These are phyloP conservation scores for Chlorella sp. DNA, from an alignment of 139 green algal species.

Conservation along the genomic window DNA sequence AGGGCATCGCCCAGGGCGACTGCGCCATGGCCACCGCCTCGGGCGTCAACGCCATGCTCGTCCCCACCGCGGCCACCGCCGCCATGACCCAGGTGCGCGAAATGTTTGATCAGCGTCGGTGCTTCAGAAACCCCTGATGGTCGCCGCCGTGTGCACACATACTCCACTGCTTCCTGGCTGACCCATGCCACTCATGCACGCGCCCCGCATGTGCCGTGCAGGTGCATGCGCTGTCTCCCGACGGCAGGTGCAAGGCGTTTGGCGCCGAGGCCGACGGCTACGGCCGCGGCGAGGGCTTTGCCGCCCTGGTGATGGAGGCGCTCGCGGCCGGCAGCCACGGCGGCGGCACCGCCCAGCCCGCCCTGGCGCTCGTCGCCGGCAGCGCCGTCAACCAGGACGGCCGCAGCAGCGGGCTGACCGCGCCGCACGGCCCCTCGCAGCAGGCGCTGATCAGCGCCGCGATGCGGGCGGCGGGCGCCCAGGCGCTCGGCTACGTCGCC, in stretches of 20 bases:
- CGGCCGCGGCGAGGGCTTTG: constrained; percentile 80
- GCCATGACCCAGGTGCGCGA: constrained; percentile 75
- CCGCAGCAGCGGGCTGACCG: constrained; percentile 81
- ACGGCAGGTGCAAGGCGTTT: constrained; percentile 86
- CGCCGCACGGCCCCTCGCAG: constrained; percentile 80
- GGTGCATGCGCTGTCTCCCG: constrained; percentile 54
- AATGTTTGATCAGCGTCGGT: no score
- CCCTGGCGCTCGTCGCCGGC: constrained; percentile 54
- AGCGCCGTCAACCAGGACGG: constrained; percentile 91
- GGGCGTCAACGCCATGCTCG: constrained; percentile 77
- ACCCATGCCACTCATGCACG: no score
- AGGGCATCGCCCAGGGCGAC: constrained; percentile 33
- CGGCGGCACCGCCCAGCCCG: not conserved
- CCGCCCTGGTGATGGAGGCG: constrained; percentile 53
- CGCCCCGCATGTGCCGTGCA: no score
- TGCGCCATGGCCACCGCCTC: constrained; percentile 47
- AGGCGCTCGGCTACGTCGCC: constrained; percentile 33
- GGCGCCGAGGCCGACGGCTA: constrained; percentile 82
- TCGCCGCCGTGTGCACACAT: no score
- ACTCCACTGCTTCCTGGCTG: no score
- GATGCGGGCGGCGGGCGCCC: constrained; percentile 28
- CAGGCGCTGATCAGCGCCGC: constrained; percentile 61
- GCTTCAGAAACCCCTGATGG: no score
- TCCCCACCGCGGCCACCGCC: constrained; percentile 60
- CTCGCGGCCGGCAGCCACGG: no score